Conservation (phyloP, 2,329 filamentous ascomycete genomes). For the Aspergillus proliferans region DNA sequence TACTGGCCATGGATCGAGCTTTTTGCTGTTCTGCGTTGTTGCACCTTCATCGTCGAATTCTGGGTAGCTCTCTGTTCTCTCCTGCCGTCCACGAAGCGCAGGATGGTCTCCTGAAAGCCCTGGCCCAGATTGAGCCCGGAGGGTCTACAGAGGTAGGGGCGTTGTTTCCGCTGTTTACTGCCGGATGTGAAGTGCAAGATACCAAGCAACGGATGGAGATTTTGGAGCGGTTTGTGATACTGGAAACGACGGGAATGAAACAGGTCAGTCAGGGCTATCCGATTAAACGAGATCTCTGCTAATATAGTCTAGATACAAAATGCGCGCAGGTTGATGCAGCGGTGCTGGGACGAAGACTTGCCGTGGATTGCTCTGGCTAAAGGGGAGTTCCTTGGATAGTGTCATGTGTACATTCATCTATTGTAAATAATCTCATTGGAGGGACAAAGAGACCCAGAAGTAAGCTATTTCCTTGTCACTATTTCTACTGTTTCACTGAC, state of each 20-base stretch:
- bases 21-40: constrained; percentile 75
- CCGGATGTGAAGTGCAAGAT: constrained; percentile 65
- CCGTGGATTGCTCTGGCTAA: constrained; percentile 35
- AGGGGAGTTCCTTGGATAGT: constrained; percentile 35
- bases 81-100: constrained; percentile 59
- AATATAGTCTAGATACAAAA: constrained; percentile 32
- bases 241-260: constrained; percentile 69
- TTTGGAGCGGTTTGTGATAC: constrained; percentile 57
- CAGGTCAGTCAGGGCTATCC: constrained; percentile 49
- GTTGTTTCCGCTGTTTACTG: constrained; percentile 76
- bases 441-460: too few relatives aligned
- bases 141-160: constrained; percentile 68
- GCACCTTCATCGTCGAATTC: constrained; percentile 67
- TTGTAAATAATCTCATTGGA: neutral
- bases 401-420: neutral
- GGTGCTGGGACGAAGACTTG: constrained; percentile 32
- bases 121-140: constrained; percentile 58
- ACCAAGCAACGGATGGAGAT: constrained; percentile 53
- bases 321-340: constrained; percentile 36
- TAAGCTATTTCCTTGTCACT: too few relatives aligned
- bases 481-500: too few relatives aligned
- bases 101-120: constrained; percentile 54
- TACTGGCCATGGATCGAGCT: constrained; percentile 64
- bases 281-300: neutral
- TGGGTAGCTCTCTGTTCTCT: constrained; percentile 55